Percentiles rank a stretch among this genome's conserved stretches.
phyloP scores from a whole-genome alignment of 1,284 basidiomycete genomes.

The Dichomitus squalens region DNA sequence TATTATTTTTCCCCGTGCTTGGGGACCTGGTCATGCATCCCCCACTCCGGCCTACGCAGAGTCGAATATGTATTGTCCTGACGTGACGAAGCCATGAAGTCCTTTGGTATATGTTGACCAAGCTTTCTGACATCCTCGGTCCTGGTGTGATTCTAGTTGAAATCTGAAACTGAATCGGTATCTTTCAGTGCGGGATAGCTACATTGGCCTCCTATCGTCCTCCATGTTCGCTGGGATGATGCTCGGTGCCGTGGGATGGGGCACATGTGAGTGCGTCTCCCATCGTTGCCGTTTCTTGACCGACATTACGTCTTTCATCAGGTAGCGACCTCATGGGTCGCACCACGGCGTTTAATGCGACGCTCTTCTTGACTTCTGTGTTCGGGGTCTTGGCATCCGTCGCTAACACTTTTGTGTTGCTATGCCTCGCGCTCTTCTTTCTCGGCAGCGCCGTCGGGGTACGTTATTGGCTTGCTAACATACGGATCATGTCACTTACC shows the following conservation, averaged over 20 bases:
- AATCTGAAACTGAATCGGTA: neutral
- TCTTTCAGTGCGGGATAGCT: constrained; percentile 66
- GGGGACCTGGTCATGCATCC: too few species aligned
- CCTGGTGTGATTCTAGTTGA: too few species aligned
- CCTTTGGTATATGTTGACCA: neutral
- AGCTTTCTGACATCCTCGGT: neutral
- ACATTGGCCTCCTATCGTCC: constrained; percentile 77
- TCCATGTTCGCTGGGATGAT: constrained; percentile 95
- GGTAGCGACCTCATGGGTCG: constrained; percentile 84
- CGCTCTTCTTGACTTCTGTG: constrained; percentile 86
- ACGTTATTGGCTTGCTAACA: constrained; percentile 32
- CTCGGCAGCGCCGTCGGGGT: constrained; percentile 92
- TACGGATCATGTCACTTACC: neutral
- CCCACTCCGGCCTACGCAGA: too few species aligned
- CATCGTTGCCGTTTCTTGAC: constrained; percentile 1
- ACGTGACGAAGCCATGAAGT: too few species aligned
- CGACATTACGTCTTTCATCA: constrained; percentile 8
- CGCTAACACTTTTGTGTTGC: constrained; percentile 66
- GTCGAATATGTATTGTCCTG: too few species aligned
- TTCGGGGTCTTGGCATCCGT: constrained; percentile 88
- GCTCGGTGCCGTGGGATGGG: constrained; percentile 93
- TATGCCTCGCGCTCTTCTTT: constrained; percentile 84
- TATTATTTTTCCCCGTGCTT: too few species aligned
- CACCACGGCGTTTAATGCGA: constrained; percentile 89
- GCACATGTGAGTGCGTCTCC: constrained; percentile 61